These are phyloP conservation scores for Hypholoma sublateritium DNA, from an alignment of 768 basidiomycete species.

Conservation along the genomic window DNA sequence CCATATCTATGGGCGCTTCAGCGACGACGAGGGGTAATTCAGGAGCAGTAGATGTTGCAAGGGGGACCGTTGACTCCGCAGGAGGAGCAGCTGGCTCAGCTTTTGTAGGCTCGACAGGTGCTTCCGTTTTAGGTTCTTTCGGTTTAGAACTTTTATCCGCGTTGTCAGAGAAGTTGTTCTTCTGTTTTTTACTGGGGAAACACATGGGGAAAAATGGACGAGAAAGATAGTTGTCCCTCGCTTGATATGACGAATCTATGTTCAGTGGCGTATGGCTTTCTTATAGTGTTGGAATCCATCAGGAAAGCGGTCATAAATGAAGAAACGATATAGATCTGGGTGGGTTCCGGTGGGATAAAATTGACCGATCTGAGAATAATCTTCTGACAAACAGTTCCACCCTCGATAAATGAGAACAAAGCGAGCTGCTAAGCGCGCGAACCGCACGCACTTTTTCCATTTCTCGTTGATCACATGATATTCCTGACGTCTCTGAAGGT, in stretches of 20 bases:
- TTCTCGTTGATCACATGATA: not conserved
- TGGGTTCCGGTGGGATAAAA: constrained; percentile 19
- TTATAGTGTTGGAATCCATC: constrained; percentile 14
- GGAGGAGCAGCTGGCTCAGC: constrained; percentile 11
- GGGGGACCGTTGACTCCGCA: constrained; percentile 6
- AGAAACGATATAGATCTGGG: constrained; percentile 6
- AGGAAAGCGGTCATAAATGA: constrained; percentile 9
- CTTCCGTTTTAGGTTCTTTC: constrained; percentile 18
- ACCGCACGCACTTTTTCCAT: not conserved
- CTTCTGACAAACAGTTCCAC: constrained; percentile 10
- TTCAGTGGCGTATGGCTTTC: constrained; percentile 10
- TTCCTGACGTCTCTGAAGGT: not conserved
- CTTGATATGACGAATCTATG: constrained; percentile 10
- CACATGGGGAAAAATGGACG: constrained; percentile 26
- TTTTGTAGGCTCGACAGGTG: constrained; percentile 26
- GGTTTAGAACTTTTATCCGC: constrained; percentile 13
- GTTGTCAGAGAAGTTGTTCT: constrained; percentile 32
- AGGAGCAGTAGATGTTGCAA: constrained; percentile 14
- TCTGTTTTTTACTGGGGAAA: constrained; percentile 35
- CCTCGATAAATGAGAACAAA: not conserved
- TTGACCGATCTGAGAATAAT: constrained; percentile 12
- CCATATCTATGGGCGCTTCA: constrained; percentile 29
- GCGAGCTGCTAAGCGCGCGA: not conserved
- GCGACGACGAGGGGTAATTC: constrained; percentile 7
- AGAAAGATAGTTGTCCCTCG: constrained; percentile 7